Evolutionary conservation across 495 filamentous ascomycete genomes (phyloP), one percentile per base, ranked within the genome.

Genomic region (Wilcoxina mikolae): DNA sequence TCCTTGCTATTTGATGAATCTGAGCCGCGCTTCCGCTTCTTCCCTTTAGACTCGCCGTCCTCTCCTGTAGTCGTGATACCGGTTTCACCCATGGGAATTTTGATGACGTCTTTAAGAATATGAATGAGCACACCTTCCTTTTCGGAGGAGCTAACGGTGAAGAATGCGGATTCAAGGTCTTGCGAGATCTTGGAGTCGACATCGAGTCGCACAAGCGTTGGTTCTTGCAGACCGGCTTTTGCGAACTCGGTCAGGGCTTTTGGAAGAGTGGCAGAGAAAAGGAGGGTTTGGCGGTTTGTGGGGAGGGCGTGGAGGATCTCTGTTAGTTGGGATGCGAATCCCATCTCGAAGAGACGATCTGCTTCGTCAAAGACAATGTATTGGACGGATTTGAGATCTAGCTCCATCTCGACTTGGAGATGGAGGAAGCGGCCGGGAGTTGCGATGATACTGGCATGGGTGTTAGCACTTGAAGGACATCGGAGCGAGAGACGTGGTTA

Each of bases 351-450:
- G 2, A 98, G 73, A 45, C 91, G 76, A 73, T 98, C 91, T 12
- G 91, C 91, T 65, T 98, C 91, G 67, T 98, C 91, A 44, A 98
- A 96, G 27, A 96, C 91, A 24, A 93, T 85, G 62, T 95, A 98
- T 43, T 76, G 73, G 49, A 95, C 80, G 10, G 84, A 90, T 2
- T 80, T 84, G 27, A 98, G 71, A 64, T 95, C 83, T 49, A 98
- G 72, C 26, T 77, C 72, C 91, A 95, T 95, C 67, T 96, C 91
- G 7, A 95, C 90, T 68, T 94, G 85, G 54, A 98, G 69, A 73
- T 98, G 93, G 55, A 96, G 67, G 63, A 96, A 95, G 59, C 91
- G 85, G 65, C 91, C 91, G 0, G 91, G 91, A 0, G 93, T 95
- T 15, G 90, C 93, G 64, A 98, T 94, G 56, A 96, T 76, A 58